Percentiles rank a stretch among this genome's conserved stretches.
Evolutionary conservation across 1,284 basidiomycete genomes (phyloP).

Genomic region (Waitea zeae): DNA sequence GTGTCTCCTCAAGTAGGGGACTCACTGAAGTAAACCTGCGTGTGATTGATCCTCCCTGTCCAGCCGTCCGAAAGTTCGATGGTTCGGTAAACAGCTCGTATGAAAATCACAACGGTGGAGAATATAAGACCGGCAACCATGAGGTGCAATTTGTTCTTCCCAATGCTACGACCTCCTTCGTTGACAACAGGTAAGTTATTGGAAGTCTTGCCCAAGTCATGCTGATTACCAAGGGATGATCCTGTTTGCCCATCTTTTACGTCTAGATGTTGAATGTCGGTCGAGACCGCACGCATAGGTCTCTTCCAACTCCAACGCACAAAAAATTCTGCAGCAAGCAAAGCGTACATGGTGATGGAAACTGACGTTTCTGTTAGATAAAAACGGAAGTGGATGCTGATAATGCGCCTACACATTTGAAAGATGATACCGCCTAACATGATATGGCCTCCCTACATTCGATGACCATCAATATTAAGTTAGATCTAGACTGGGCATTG

Average conservation of each 20-base stretch:
- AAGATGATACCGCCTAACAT: conserved; percentile 32
- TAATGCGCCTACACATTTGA: conserved; percentile 17
- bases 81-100: conserved; percentile 29
- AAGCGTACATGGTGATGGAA: conserved; percentile 23
- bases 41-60: conserved; percentile 13
- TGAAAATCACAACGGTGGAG: conserved; percentile 21
- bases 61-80: conserved; percentile 19
- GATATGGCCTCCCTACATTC: conserved; percentile 22
- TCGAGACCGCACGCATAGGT: conserved; percentile 14
- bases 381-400: not conserved
- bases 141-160: conserved; percentile 12
- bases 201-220: too few relatives aligned
- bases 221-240: too few relatives aligned
- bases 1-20: not conserved
- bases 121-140: conserved; percentile 19
- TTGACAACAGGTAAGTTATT: not conserved
- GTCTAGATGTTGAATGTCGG: not conserved
- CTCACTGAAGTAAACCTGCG: conserved; percentile 13
- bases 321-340: conserved; percentile 27
- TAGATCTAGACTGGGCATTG: too few relatives aligned
- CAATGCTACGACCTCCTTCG: conserved; percentile 7
- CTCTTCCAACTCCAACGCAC: conserved; percentile 20
- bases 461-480: too few relatives aligned
- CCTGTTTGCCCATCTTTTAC: too few relatives aligned
- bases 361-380: conserved; percentile 10